Evolutionary conservation across 2,329 filamentous ascomycete genomes (phyloP).

Genomic region (Apiospora malaysiana): DNA sequence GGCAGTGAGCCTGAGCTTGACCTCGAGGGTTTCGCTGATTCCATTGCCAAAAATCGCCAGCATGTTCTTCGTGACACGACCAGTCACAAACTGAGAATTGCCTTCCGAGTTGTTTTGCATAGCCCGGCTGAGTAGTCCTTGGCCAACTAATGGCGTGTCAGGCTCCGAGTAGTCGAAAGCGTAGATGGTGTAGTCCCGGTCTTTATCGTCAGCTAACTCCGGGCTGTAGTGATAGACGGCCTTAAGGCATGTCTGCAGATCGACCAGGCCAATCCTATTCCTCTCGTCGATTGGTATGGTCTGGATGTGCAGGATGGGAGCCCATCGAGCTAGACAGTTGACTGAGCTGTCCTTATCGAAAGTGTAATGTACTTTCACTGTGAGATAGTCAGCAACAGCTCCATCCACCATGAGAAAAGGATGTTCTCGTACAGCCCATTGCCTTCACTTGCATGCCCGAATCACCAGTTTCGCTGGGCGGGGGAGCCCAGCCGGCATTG

Average conservation of each 20-base stretch:
- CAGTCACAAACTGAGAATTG: conserved; percentile 74
- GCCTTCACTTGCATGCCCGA: conserved; percentile 62
- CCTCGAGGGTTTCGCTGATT: conserved; percentile 86
- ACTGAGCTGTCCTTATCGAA: conserved; percentile 90
- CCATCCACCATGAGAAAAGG: neutral
- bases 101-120: conserved; percentile 4
- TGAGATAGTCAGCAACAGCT: conserved; percentile 18
- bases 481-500: conserved; percentile 33
- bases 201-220: conserved; percentile 76
- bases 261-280: conserved; percentile 83
- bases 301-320: conserved; percentile 79
- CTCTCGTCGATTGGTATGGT: conserved; percentile 82
- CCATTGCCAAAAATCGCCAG: conserved; percentile 84
- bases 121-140: conserved; percentile 82
- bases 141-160: conserved; percentile 89
- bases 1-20: conserved; percentile 84
- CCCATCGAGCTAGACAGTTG: conserved; percentile 87
- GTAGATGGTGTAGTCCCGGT: conserved; percentile 92
- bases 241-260: conserved; percentile 85
- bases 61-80: conserved; percentile 85
- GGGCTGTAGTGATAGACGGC: conserved; percentile 81
- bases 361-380: conserved; percentile 96
- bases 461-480: conserved; percentile 44
- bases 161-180: conserved; percentile 96
- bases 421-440: conserved; percentile 68